These are phyloP conservation scores for Salix caprea DNA, from an alignment of 345 rosid genomes.

Conservation along the genomic window DNA sequence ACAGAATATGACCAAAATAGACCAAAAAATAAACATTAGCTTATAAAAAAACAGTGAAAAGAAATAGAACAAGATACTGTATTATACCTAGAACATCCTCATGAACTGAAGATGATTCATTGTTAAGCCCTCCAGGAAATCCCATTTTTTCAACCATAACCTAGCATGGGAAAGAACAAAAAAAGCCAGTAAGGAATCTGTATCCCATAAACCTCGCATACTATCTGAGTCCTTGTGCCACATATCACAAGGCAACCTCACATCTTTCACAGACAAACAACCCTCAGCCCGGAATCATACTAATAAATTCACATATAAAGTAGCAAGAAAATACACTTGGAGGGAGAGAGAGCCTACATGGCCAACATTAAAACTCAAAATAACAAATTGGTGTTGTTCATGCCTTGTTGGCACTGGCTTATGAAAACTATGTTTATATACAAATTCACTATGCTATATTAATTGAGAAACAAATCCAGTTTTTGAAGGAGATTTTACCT, in stretches of 20 bases:
- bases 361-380: not conserved
- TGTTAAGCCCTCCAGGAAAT: conserved; percentile 47
- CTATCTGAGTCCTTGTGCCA: not conserved
- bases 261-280: conserved; percentile 8
- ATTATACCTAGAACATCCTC: conserved; percentile 52
- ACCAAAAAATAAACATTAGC: not conserved
- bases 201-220: conserved; percentile 4
- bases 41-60: not conserved
- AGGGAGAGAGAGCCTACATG: not conserved
- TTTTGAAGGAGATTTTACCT: conserved; percentile 40
- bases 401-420: too few species aligned
- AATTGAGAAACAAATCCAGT: not conserved
- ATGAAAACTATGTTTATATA: too few species aligned
- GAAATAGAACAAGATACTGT: not conserved
- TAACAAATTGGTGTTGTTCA: not conserved
- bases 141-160: conserved; percentile 98
- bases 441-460: too few species aligned
- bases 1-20: not conserved
- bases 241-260: not conserved
- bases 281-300: not conserved
- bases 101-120: conserved; percentile 34
- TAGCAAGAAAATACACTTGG: not conserved
- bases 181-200: not conserved
- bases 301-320: not conserved
- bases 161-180: conserved; percentile 31